Base-by-base conservation (phyloP, 768 basidiomycete species). In the Boletus speciosus region DNA sequence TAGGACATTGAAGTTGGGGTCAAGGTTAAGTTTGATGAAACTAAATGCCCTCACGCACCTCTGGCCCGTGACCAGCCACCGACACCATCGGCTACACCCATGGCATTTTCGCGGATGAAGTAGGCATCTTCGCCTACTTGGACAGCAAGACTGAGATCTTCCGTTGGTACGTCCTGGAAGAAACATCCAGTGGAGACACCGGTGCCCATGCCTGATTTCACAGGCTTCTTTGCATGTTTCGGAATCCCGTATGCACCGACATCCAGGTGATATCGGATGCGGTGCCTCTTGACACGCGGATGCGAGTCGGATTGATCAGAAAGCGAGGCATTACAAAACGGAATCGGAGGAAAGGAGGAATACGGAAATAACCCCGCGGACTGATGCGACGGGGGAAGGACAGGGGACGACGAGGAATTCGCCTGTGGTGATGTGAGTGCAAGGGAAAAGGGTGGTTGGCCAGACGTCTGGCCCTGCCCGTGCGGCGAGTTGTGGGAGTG, bases 41-140 rank as follows among this genome's bases (percentile, higher is more conserved):
- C 9, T 5, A 48, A 34, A 27, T 29, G 56, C 52, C 11, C 62
- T 72, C 61, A 77, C 76, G 68, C 52, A 64, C 67, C 69, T 54
- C 62, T 77, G 36, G 69, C 64, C 53, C 75, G 71, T 8, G 85
- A 79, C 94, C 93, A 97, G 0, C 94, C 94, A 0, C 95, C 95
- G 1, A 98, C 95, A 31, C 95, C 95, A 66, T 98, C 95, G 4
- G 94, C 92, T 9, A 98, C 87, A 16, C 95, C 95, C 77, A 98
- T 86, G 6, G 92, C 90, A 65, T 93, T 89, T 53, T 85, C 81
- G 6, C 82, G 75, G 6, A 91, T 72, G 57, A 92, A 92, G 65
- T 93, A 96, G 5, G 93, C 90, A 64, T 98, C 94, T 68, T 98
- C 94, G 38, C 94, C 94, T 11, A 97, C 85, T 65, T 91, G 88